Base-by-base conservation (phyloP, 2,329 filamentous ascomycete species). In the Herpotrichia juniperi region DNA sequence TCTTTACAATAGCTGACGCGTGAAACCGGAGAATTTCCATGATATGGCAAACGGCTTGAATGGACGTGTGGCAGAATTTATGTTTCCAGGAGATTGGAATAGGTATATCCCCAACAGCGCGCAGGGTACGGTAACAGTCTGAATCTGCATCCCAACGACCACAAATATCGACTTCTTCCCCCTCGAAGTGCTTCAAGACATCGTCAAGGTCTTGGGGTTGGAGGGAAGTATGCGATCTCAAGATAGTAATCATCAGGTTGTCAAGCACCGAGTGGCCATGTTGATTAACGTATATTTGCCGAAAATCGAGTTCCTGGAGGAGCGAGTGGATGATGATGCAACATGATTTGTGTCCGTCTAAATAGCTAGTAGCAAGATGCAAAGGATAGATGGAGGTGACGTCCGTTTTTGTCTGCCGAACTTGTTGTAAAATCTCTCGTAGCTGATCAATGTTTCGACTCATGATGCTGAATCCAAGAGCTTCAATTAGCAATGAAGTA, bases 111-210 rank as follows among this genome's bases (percentile, higher is more conserved):
- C 73, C 73, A 1, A 47, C 55, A 1, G 57, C 59, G 10, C 72
- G 51, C 2, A 76, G 61, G 1, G 52, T 35, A 5, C 74, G 68
- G 28, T 73, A 48, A 42, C 62, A 72, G 4, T 66, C 58, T 1
- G 76, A 75, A 44, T 78, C 74, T 1, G 73, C 72, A 51, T 76
- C 70, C 75, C 75, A 78, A 28, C 76, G 64, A n/a, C 76, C 76
- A 50, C 76, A 78, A 9, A 76, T 70, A 39, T 77, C 74, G 3
- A 75, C 64, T 45, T 78, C 74, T 56, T 77, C 72, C n/a, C 74
- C 76, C 14, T 59, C 46, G 48, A 74, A 77, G 16, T 66, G 57
- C 35, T 39, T 57, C 11, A 74, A 65, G 0, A 51, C 47, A 4
- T 62, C 54, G 50, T 73, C 69, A 4, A 76, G 57, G 2, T 60